These are phyloP conservation scores for Orbilia blumenaviensis DNA, from an alignment of 2,329 filamentous ascomycete species.

Conservation along the genomic window DNA sequence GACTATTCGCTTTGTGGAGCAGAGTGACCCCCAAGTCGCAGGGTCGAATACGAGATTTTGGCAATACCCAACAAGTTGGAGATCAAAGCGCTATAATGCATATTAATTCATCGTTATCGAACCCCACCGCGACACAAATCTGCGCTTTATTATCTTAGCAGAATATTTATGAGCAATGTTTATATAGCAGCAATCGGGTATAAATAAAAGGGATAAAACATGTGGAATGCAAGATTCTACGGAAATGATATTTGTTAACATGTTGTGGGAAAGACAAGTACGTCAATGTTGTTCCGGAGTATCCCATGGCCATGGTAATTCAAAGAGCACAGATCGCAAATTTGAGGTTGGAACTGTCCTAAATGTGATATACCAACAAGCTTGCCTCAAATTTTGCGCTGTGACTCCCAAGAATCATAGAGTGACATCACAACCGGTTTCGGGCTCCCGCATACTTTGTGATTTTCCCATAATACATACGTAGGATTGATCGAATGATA, in stretches of 20 bases:
- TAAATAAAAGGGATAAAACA: constrained; percentile 4
- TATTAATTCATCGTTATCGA: no score
- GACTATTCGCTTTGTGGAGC: background rate
- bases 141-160: background rate
- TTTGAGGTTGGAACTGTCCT: background rate
- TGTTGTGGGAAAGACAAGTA: background rate
- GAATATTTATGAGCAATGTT: background rate
- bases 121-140: background rate
- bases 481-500: no score
- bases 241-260: background rate
- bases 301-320: background rate
- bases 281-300: background rate
- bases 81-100: constrained; percentile 7
- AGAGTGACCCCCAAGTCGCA: background rate
- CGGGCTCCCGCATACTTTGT: no score
- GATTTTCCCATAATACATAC: no score
- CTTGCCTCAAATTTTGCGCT: no score
- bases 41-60: background rate
- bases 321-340: background rate
- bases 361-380: background rate
- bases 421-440: background rate
- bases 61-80: background rate
- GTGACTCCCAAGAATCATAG: background rate
- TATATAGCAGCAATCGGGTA: background rate
- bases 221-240: background rate